These are phyloP conservation scores for Aspergillus sojae DNA, from an alignment of 2,329 filamentous ascomycete genomes.

Conservation along the genomic window DNA sequence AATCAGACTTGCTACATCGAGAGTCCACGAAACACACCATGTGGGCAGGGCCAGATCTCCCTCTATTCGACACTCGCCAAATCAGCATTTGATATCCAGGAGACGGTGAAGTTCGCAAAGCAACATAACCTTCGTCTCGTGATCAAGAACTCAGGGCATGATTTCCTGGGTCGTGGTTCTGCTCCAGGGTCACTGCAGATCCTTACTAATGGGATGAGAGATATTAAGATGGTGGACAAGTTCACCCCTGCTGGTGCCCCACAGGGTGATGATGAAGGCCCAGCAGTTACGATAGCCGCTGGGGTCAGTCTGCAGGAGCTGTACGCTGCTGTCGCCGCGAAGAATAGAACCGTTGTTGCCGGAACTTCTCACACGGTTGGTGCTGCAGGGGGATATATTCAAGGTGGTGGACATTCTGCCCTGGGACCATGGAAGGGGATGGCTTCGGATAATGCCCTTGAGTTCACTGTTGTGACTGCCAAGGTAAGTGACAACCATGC, in stretches of 20 bases:
- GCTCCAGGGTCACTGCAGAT: slow-evolving; percentile 38
- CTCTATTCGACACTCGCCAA: slow-evolving; percentile 41
- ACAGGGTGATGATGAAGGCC: slow-evolving; percentile 13
- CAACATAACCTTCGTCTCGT: slow-evolving; percentile 22
- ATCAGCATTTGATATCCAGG: slow-evolving; percentile 36
- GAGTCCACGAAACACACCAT: slow-evolving; percentile 24
- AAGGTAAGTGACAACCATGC: slow-evolving; percentile 17
- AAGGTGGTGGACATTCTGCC: slow-evolving; percentile 47
- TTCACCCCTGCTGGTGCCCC: slow-evolving; percentile 20
- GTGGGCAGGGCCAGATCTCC: slow-evolving; percentile 41
- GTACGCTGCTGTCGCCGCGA: slow-evolving; percentile 10
- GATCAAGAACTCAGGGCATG: slow-evolving; percentile 24
- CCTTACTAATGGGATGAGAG: slow-evolving; percentile 25
- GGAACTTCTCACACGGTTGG: slow-evolving; percentile 21
- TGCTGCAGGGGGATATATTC: slow-evolving; percentile 39
- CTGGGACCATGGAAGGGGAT: slow-evolving; percentile 55
- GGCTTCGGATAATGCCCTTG: slow-evolving; percentile 54
- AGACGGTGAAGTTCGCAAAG: slow-evolving; percentile 41
- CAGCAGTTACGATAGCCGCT: slow-evolving; percentile 12
- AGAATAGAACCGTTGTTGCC: slow-evolving; percentile 10
- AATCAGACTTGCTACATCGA: slow-evolving; percentile 43
- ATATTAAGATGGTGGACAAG: slow-evolving; percentile 10
- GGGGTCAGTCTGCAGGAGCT: slow-evolving; percentile 16
- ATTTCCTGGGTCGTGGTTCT: slow-evolving; percentile 20
- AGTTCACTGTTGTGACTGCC: slow-evolving; percentile 52